Base-by-base conservation (phyloP, 2,329 filamentous ascomycete genomes). In the Fusarium sambucinum region DNA sequence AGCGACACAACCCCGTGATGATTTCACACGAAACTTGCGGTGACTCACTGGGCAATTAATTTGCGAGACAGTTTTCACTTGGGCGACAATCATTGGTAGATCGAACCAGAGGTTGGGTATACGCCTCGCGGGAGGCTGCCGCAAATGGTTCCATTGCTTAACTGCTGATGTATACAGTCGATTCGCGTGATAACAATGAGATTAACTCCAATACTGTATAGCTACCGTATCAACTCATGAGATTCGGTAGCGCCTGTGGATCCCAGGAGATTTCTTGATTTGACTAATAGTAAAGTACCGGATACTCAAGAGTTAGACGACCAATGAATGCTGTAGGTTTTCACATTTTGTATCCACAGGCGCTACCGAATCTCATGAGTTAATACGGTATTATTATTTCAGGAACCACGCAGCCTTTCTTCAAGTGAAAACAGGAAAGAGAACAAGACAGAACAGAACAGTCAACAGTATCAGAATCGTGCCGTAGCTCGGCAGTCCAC, bases 111-210 rank as follows among this genome's bases (percentile, higher is more conserved):
- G 21, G 30, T 59, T 41, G 21, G 44, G 54, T 52, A 42, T 17
- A 47, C 40, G 46, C 45, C 56, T 42, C 48, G 54, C 52, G 66
- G 66, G 56, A 59, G 44, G 45, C 54, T 63, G 62, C 61, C 40
- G 50, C 55, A 52, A 50, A 37, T 51, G 46, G 41, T 47, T 70
- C 52, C 62, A 42, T 52, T 53, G 47, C 48, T 52, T 13, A 35
- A 54, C 32, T 58, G 40, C 37, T 45, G 33, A 55, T 41, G 44
- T n/a, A n/a, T 38, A 12, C 35, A 38, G 51, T 67, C 32, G 35
- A 52, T 68, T 55, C 35, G 47, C 48, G 30, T 40, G 33, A 30
- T 42, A 57, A 41, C n/a, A 27, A 45, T 69, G 19, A 52, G 51
- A 55, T 64, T 61, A 55, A 60, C 59, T 57, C 61, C 29, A 32